A percentile compares a stretch with the other conserved stretches of the same genome.
phyloP scores from a whole-genome alignment of 2,329 filamentous ascomycete species.

The Cercospora sp. region DNA sequence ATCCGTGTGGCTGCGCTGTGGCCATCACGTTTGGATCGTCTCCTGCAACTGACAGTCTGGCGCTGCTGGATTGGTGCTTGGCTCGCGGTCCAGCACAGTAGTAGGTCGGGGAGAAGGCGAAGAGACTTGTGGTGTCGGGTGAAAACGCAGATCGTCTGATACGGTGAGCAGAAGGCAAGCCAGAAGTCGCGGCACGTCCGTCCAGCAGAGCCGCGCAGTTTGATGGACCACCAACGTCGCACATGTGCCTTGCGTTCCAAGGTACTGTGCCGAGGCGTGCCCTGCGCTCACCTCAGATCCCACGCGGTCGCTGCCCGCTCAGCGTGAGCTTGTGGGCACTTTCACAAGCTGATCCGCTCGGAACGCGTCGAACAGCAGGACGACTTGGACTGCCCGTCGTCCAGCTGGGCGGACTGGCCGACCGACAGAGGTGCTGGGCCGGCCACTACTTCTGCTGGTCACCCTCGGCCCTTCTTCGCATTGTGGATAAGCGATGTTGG shows the following conservation, averaged over 20 bases:
- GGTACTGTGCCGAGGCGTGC: background rate
- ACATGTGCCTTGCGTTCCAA: background rate
- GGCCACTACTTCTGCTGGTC: conserved; percentile 7
- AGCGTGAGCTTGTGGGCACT: background rate
- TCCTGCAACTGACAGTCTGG: background rate
- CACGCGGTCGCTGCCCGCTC: background rate
- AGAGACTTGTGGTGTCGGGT: background rate
- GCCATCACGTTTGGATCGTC: background rate
- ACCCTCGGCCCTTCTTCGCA: conserved; percentile 2
- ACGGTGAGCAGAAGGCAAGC: background rate
- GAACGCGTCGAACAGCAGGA: background rate
- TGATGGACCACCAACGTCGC: background rate
- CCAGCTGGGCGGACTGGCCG: background rate
- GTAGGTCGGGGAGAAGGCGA: conserved; percentile 12
- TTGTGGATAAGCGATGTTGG: conserved; percentile 6
- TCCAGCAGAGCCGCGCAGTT: background rate
- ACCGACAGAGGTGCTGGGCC: background rate
- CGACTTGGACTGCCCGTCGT: background rate
- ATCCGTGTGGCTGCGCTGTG: background rate
- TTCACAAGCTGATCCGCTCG: background rate
- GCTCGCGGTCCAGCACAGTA: background rate
- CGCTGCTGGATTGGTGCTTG: background rate
- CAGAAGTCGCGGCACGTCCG: conserved; percentile 3
- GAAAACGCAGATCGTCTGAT: conserved; percentile 7
- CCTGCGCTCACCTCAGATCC: background rate